Conservation (phyloP, 495 filamentous ascomycete genomes). For the Physcia stellaris region DNA sequence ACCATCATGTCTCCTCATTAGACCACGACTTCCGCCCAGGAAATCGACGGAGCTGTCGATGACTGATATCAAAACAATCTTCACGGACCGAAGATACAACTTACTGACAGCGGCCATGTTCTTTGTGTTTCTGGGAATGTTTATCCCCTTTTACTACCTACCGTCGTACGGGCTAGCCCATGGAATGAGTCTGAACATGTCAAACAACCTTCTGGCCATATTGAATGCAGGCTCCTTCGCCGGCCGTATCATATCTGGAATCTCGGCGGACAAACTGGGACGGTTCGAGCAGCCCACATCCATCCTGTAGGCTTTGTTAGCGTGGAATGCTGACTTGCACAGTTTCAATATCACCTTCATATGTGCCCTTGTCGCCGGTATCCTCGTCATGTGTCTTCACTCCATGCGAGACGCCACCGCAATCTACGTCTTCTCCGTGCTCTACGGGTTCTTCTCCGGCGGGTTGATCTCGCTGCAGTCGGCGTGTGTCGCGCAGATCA, state of each 20-base stretch:
- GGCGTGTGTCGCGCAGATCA: conserved; percentile 1
- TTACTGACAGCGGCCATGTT: conserved; percentile 28
- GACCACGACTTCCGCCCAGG: conserved; percentile 6
- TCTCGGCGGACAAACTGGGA: conserved; percentile 4
- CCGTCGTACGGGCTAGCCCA: conserved; percentile 33
- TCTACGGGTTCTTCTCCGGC: conserved; percentile 53
- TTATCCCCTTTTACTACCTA: conserved; percentile 43
- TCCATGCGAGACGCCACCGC: conserved; percentile 25
- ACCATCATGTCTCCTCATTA: background rate
- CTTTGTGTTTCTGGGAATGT: conserved; percentile 37
- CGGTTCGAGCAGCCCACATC: background rate
- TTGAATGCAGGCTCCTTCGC: conserved; percentile 21
- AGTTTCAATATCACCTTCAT: conserved; percentile 2
- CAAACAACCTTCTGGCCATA: conserved; percentile 24
- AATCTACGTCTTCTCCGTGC: conserved; percentile 40
- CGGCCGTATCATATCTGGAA: conserved; percentile 17
- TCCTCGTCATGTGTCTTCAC: conserved; percentile 9
- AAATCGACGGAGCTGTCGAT: conserved; percentile 1
- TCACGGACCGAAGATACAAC: conserved; percentile 8
- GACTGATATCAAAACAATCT: background rate
- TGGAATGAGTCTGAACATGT: conserved; percentile 33
- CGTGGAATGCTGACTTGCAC: background rate
- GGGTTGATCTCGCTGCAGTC: conserved; percentile 38
- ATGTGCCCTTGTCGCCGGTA: conserved; percentile 2
- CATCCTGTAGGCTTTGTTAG: background rate